phyloP scores from a whole-genome alignment of 495 filamentous ascomycete species.

The Pyronema omphalodes region DNA sequence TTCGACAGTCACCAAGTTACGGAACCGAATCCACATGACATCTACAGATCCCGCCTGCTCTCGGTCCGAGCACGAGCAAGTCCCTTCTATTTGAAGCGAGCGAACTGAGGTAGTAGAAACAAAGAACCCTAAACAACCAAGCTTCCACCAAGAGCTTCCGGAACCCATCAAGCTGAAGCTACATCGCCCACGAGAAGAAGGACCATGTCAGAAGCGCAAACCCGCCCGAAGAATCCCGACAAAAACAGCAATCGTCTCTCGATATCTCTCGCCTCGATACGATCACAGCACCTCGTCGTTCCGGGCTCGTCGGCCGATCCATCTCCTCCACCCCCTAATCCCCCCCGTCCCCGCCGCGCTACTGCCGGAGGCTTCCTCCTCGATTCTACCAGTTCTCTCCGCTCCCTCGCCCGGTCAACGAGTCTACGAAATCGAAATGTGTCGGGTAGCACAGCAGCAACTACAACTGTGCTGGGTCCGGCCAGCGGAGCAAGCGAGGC shows the following conservation, averaged over 20 bases:
- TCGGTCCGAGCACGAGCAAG: no score
- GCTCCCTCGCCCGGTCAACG: background rate
- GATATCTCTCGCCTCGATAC: conserved; percentile 9
- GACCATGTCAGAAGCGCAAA: background rate
- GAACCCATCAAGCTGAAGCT: no score
- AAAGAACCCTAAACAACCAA: no score
- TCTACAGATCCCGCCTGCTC: no score
- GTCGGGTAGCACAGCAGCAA: conserved; percentile 1
- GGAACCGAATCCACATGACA: no score
- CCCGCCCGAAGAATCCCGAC: conserved; percentile 7
- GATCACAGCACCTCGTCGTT: conserved; percentile 2
- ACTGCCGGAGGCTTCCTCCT: conserved; percentile 18
- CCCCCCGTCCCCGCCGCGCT: conserved; percentile 6
- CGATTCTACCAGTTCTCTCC: conserved; percentile 4
- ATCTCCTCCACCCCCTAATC: conserved; percentile 8
- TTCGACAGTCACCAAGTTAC: no score
- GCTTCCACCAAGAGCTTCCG: no score
- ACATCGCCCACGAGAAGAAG: background rate
- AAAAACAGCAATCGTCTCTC: conserved; percentile 3
- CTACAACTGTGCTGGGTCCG: background rate
- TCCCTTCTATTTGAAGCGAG: no score
- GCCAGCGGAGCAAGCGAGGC: background rate
- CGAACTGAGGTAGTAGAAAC: no score
- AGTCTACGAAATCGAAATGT: background rate
- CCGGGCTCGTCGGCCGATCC: conserved; percentile 1